Conservation (phyloP, 139 green algal species). For the Chlamydomonas schloesseri region DNA sequence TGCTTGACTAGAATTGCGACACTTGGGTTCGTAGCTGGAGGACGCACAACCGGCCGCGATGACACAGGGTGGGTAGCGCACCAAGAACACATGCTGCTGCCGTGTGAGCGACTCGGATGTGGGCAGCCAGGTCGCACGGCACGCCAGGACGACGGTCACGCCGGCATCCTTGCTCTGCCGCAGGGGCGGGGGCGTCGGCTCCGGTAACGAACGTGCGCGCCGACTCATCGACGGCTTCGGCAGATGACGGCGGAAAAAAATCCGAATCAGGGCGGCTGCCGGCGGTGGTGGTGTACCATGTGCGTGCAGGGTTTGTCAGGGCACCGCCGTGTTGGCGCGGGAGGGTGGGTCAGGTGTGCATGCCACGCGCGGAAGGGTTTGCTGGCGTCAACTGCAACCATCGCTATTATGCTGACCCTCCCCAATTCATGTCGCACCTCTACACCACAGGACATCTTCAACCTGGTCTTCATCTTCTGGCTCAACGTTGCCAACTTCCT, state of each 20-base stretch:
- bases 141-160: no score
- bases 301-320: not conserved
- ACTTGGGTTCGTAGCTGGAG: not conserved
- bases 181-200: not conserved
- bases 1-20: not conserved
- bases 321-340: no score
- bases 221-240: no score
- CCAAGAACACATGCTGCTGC: not conserved
- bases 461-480: conserved; percentile 24
- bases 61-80: no score
- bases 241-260: not conserved
- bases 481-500: conserved; percentile 42
- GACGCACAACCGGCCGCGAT: no score
- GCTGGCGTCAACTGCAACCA: no score
- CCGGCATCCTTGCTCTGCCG: no score
- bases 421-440: not conserved
- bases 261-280: not conserved
- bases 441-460: conserved; percentile 45
- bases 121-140: no score
- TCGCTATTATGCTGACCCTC: no score
- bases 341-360: no score
- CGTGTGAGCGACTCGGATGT: conserved; percentile 3
- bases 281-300: not conserved
- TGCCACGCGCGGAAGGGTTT: no score
- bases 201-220: no score